Conservation (phyloP, 139 green algal genomes). For the Coelastrella sp. region DNA sequence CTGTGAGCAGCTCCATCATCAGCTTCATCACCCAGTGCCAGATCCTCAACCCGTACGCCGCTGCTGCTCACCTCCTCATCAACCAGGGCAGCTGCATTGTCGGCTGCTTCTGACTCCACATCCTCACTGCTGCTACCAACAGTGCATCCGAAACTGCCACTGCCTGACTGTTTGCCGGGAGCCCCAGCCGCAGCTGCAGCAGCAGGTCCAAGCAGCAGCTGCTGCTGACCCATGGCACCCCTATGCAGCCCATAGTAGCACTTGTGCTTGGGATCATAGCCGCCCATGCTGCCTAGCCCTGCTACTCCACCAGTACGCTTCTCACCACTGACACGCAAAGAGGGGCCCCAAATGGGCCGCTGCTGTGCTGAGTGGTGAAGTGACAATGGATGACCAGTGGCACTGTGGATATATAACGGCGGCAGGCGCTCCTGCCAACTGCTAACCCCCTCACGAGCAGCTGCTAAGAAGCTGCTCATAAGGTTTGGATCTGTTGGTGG, state of each 20-base stretch:
- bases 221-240: constrained; percentile 41
- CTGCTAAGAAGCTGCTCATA: constrained; percentile 42
- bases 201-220: constrained; percentile 36
- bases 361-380: constrained; percentile 30
- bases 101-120: not conserved
- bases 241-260: not conserved
- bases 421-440: constrained; percentile 32
- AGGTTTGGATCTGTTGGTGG: constrained; percentile 32
- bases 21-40: not conserved
- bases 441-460: not conserved
- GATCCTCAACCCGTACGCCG: not conserved
- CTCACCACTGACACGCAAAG: not conserved
- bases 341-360: constrained; percentile 17
- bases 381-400: constrained; percentile 23
- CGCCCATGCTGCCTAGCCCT: not conserved
- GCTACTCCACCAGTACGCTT: not conserved
- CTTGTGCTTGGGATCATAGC: not conserved
- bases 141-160: not conserved
- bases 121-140: not conserved
- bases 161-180: not conserved
- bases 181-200: not conserved
- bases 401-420: constrained; percentile 26
- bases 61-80: constrained; percentile 19
- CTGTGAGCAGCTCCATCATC: not conserved
- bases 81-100: not conserved